Percentiles rank a stretch among this genome's conserved stretches.
Evolutionary conservation across 345 rosid species (phyloP).

Genomic region (Sisymbrium irio): DNA sequence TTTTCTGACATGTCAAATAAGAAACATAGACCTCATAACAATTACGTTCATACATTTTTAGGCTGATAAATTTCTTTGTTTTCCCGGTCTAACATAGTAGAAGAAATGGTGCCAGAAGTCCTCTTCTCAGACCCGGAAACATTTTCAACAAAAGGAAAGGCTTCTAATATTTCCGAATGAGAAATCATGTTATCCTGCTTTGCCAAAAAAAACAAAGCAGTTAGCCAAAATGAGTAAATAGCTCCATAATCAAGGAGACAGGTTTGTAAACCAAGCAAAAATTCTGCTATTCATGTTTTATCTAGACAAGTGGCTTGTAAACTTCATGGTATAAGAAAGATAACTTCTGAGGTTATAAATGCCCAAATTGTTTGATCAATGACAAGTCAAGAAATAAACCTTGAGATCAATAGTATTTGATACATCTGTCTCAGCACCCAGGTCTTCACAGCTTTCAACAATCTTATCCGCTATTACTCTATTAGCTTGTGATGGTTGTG

Average conservation of each 20-base stretch:
- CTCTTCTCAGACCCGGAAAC: conserved; percentile 28
- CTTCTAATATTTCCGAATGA: conserved; percentile 34
- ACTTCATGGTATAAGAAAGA: conserved; percentile 1
- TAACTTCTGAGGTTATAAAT: background rate
- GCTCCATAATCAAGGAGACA: background rate
- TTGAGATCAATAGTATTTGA: conserved; percentile 33
- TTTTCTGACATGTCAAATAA: conserved; percentile 6
- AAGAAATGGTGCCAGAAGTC: conserved; percentile 23
- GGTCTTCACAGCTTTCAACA: conserved; percentile 34
- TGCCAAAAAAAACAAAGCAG: background rate
- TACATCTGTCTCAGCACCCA: conserved; percentile 20
- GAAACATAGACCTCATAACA: background rate
- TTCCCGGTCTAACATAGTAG: conserved; percentile 30
- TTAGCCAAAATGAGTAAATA: conserved; percentile 24
- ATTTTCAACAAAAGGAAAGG: conserved; percentile 28
- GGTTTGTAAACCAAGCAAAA: conserved; percentile 1
- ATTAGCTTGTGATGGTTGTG: conserved; percentile 29
- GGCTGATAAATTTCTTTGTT: conserved; percentile 31
- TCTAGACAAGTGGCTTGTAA: conserved; percentile 2
- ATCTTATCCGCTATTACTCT: conserved; percentile 31
- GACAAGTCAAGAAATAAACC: conserved; percentile 27
- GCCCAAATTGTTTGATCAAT: conserved; percentile 7
- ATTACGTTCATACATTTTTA: conserved; percentile 36
- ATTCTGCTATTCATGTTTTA: background rate
- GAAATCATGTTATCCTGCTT: conserved; percentile 33